Percentiles rank a stretch among this genome's conserved stretches.
phyloP scores from a whole-genome alignment of 2,329 filamentous ascomycete species.

The Harringtonia aguacate region DNA sequence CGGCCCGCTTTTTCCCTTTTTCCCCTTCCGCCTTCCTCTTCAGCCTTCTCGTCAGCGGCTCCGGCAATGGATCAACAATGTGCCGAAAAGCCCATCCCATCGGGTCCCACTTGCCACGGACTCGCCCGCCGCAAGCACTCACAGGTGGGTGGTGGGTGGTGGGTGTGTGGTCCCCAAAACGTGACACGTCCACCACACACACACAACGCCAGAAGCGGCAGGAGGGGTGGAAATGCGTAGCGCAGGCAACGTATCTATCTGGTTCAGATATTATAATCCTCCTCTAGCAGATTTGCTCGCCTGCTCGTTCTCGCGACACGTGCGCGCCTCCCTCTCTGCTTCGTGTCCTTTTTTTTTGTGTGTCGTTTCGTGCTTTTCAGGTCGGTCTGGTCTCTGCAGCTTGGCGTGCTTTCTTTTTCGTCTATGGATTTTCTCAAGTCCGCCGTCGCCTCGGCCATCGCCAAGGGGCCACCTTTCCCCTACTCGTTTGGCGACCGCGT shows the following conservation, averaged over 20 bases:
- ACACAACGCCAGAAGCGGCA: constrained; percentile 9
- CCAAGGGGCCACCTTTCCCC: constrained; percentile 85
- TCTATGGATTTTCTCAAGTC: constrained; percentile 96
- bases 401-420: not conserved
- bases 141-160: no score
- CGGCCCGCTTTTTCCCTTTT: no score
- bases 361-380: not conserved
- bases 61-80: constrained; percentile 1
- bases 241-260: no score
- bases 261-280: no score
- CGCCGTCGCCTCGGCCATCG: constrained; percentile 91
- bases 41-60: not conserved
- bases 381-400: not conserved
- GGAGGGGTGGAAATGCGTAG: constrained; percentile 5
- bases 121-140: no score
- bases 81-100: not conserved
- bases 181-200: no score
- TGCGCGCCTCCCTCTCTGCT: no score
- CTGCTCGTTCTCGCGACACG: no score
- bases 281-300: no score
- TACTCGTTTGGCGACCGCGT: constrained; percentile 90
- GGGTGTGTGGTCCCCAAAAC: no score
- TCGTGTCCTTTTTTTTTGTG: not conserved
- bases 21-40: no score
- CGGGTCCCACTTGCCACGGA: constrained; percentile 2